A percentile compares a stretch with the other conserved stretches of the same genome.
phyloP scores from a whole-genome alignment of 2,329 filamentous ascomycete genomes.

The Cladophialophora exuberans region DNA sequence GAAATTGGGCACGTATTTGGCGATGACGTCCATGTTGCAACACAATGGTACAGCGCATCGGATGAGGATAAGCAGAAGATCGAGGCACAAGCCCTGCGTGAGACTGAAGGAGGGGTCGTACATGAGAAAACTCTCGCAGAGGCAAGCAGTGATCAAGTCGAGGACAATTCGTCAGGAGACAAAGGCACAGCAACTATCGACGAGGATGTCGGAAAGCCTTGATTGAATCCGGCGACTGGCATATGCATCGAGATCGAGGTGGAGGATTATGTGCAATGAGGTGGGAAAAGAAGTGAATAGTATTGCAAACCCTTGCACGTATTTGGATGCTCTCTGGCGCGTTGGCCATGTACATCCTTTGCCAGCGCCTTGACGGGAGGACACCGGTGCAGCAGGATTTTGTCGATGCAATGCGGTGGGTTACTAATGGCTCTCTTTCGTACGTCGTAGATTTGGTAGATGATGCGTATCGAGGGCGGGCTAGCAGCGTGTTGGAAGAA shows the following conservation, averaged over 20 bases:
- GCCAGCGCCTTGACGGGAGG: too few species aligned
- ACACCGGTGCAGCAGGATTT: too few species aligned
- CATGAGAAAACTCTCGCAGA: constrained; percentile 10
- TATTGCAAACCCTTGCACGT: too few species aligned
- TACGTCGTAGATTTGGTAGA: too few species aligned
- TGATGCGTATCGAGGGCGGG: too few species aligned
- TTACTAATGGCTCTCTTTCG: too few species aligned
- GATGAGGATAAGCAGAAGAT: constrained; percentile 35
- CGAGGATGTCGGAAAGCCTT: not conserved
- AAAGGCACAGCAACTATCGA: not conserved
- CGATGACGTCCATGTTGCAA: constrained; percentile 36
- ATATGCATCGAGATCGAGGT: too few species aligned
- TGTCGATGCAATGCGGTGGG: too few species aligned
- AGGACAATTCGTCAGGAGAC: not conserved
- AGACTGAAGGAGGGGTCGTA: constrained; percentile 22
- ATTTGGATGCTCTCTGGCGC: too few species aligned
- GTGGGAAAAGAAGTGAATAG: not conserved
- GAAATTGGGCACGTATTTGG: constrained; percentile 38
- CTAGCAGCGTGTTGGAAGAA: too few species aligned
- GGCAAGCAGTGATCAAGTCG: not conserved
- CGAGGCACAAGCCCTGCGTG: constrained; percentile 16
- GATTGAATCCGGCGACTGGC: not conserved
- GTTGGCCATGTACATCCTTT: too few species aligned
- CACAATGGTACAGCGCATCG: constrained; percentile 32
- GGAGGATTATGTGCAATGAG: not conserved